Conservation (phyloP, 805 yeast species). For the Candida chauliodis region DNA sequence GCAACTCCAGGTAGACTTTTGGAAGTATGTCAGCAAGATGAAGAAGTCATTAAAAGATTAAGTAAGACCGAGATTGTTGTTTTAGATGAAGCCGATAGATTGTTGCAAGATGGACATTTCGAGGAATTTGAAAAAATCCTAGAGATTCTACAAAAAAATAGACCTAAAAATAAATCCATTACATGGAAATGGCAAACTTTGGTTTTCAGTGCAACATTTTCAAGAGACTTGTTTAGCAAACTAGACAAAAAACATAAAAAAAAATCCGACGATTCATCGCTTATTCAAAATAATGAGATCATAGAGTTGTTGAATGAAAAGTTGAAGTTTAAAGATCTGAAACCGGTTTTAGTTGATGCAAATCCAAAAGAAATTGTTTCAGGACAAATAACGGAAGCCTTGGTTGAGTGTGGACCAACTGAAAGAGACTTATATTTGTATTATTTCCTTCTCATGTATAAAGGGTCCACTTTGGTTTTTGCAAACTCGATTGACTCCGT, state of each 20-base stretch:
- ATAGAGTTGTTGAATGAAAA: constrained; percentile 63
- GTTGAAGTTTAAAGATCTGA: constrained; percentile 62
- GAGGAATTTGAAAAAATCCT: constrained; percentile 82
- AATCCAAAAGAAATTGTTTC: constrained; percentile 84
- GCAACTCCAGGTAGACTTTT: constrained; percentile 95
- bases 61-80: constrained; percentile 54
- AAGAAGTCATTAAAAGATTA: constrained; percentile 39
- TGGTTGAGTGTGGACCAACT: constrained; percentile 85
- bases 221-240: constrained; percentile 75
- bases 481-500: constrained; percentile 96
- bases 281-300: constrained; percentile 54
- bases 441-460: constrained; percentile 80
- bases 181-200: constrained; percentile 69
- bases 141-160: constrained; percentile 53
- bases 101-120: constrained; percentile 93
- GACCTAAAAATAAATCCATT: constrained; percentile 36
- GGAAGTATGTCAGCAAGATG: constrained; percentile 68
- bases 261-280: constrained; percentile 27
- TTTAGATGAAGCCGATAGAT: constrained; percentile 93
- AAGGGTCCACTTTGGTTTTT: constrained; percentile 86
- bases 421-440: constrained; percentile 90
- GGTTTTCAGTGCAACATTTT: constrained; percentile 94
- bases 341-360: constrained; percentile 74
- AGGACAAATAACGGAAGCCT: constrained; percentile 70
- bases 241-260: constrained; percentile 41